Base-by-base conservation (phyloP, 106 monocot genomes). In the Dendrobium chrysotoxum region DNA sequence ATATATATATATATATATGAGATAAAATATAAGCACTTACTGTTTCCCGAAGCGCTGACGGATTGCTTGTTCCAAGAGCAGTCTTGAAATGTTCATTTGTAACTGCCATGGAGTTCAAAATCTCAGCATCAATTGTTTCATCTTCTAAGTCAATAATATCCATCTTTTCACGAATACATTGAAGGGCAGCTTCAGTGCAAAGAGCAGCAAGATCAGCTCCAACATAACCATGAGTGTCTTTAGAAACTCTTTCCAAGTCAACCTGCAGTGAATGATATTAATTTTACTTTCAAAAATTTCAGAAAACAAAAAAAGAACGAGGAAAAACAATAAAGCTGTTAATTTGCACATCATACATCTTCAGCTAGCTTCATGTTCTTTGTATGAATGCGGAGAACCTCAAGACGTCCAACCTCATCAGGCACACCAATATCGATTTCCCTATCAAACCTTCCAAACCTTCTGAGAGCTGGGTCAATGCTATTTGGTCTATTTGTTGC, bases 91-190 rank as follows among this genome's bases (percentile, higher is more conserved):
- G 92, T 26, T 89, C 92, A 70, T 92, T 77, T 30, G 85, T 84
- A 20, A 92, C 92, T 68, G 92, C 89, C 92, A 92, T 92, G 7
- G 92, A 92, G 66, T 89, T 92, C 4, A 92, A 81, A 30, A 92
- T 87, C 77, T 92, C 92, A n/a, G 89, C 92, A 79, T 92, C 92
- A 28, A 92, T 92, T 2, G 92, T 72, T 42, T 92, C 92, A 76
- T 92, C 92, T 80, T 92, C 92, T n/a, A 92, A 57, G 80, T 92
- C 92, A 75, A 92, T 92, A 15, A 89, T 73, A 72, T 92, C 91
- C 91, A 92, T 92, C 50, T 92, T 92, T 80, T 92, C 91, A 20
- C 91, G 85, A 16, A 92, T 92, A 73, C 92, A 92, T 80, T 92
- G 92, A 54, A 92, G 89, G 75, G 92, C 92, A 80, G 92, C 89